These are phyloP conservation scores for Suillus subaureus DNA, from an alignment of 768 basidiomycete species.

Conservation along the genomic window DNA sequence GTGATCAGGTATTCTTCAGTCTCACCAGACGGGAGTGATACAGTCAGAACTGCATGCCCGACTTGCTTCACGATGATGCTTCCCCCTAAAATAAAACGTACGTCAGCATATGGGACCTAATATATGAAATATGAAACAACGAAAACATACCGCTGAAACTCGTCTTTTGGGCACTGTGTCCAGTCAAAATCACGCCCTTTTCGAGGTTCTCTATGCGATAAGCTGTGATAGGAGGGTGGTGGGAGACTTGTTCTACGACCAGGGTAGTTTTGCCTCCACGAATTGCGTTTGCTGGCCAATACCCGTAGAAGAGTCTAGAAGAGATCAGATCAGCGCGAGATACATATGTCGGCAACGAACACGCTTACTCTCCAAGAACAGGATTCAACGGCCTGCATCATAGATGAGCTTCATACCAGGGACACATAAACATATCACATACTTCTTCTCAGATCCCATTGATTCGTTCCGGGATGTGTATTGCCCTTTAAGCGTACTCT, in stretches of 20 bases:
- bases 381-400: conserved; percentile 85
- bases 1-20: conserved; percentile 86
- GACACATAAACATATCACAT: conserved; percentile 24
- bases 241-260: conserved; percentile 94
- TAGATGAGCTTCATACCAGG: conserved; percentile 13
- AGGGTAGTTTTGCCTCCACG: conserved; percentile 79
- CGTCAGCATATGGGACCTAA: not conserved
- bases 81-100: conserved; percentile 44
- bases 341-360: not conserved
- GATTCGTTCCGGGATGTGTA: conserved; percentile 94
- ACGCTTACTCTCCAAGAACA: conserved; percentile 84
- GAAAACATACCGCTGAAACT: conserved; percentile 69
- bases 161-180: conserved; percentile 96
- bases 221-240: conserved; percentile 88
- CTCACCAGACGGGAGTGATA: conserved; percentile 57
- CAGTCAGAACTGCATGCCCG: conserved; percentile 85
- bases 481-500: conserved; percentile 94
- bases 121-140: not conserved
- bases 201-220: conserved; percentile 83
- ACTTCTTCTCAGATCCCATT: conserved; percentile 99
- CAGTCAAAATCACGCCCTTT: conserved; percentile 76
- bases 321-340: not conserved
- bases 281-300: conserved; percentile 71
- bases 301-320: conserved; percentile 79
- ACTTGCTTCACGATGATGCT: conserved; percentile 91